Evolutionary conservation across 1,284 basidiomycete species (phyloP), one percentile per base, ranked within the genome.

Genomic region (Fistulina hepatica): DNA sequence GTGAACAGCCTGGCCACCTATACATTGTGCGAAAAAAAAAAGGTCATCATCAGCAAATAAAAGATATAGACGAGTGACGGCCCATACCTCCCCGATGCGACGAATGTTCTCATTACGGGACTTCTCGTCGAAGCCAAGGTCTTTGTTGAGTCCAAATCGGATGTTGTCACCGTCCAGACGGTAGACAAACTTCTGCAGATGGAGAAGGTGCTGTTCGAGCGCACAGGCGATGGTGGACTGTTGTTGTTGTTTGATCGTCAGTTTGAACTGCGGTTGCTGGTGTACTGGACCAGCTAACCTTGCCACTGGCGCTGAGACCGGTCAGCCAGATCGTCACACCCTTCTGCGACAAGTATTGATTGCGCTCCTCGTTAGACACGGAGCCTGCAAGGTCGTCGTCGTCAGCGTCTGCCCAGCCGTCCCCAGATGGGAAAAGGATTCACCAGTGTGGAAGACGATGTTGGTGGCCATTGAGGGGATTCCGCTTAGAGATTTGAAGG

Each of bases 81-180:
- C 15, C 43, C 63, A 39, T 50, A 86, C 92, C 76, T 99, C 95
- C 47, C 92, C 91, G 47, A 99, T 97, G 39, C 94, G 73, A 39
- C 94, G 81, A 55, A 99, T 97, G 62, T 99, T 99, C 65, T 99
- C 94, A 48, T 91, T 88, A 40, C 94, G 76, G 36, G 92, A 93
- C 54, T 81, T 81, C 54, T 92, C 92, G 51, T 92, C 88, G 55
- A 99, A 99, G 1, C 94, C 92, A 34, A 99, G 79, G 55, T 98
- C 94, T 65, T 90, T 97, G 74, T 98, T 98, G 34, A 99, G 67
- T 7, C 95, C 95, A 53, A 97, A 94, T 41, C 94, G 79, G 44
- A 98, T 71, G 61, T 98, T 98, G 66, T 98, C 94, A 4, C 94
- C 94, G 55, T 99, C 94, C 17, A 99, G 71, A 28, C 94, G 79